Conservation (phyloP, 306 rosid species). For the Prunus fruticosa region DNA sequence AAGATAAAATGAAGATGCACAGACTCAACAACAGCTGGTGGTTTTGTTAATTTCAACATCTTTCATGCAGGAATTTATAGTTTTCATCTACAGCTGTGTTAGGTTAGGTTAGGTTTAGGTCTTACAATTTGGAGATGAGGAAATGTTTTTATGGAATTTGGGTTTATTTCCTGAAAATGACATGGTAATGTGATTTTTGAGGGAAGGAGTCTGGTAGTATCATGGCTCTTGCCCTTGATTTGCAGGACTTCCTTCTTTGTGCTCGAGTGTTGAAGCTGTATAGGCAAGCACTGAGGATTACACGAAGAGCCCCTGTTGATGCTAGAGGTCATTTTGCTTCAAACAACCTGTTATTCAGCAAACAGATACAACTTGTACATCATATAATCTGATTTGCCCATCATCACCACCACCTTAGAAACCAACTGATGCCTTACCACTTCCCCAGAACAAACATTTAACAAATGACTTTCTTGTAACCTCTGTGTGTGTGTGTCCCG, state of each 20-base stretch:
- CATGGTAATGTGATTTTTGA: not conserved
- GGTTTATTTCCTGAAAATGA: not conserved
- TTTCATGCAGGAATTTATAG: not conserved
- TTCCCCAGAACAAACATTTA: no score
- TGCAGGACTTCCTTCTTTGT: constrained; percentile 74
- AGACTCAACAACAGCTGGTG: not conserved
- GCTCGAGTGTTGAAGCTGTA: constrained; percentile 81
- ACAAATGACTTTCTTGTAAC: not conserved
- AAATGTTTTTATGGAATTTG: not conserved
- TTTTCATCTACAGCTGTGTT: not conserved
- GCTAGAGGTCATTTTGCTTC: constrained; percentile 50
- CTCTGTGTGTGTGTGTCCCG: no score
- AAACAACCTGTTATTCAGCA: not conserved
- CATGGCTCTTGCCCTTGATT: constrained; percentile 58
- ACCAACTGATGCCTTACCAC: not conserved
- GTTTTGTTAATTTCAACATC: not conserved
- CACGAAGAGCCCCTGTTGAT: constrained; percentile 64
- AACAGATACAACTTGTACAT: not conserved
- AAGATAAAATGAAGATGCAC: not conserved
- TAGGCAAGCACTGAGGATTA: constrained; percentile 64
- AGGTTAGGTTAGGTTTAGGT: no score
- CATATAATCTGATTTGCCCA: not conserved
- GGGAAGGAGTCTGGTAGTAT: constrained; percentile 25
- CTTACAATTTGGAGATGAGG: not conserved
- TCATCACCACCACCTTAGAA: not conserved